Evolutionary conservation across 2,329 filamentous ascomycete genomes (phyloP), one percentile per base, ranked within the genome.

Genomic region (Paramyrothecium roridum): DNA sequence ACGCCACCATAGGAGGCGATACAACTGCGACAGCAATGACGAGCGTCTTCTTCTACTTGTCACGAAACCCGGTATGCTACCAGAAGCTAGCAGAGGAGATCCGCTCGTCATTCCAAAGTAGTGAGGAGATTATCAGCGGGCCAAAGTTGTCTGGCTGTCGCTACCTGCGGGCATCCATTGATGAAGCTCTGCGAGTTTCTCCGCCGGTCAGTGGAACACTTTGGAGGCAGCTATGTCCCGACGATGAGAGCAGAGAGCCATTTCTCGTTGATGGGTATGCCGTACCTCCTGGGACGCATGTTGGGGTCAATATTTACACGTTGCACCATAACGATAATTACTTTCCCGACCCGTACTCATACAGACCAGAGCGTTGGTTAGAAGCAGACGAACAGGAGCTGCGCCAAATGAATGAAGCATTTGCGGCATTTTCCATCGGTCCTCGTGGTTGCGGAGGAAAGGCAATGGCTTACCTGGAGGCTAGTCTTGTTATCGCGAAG

Each of bases 361-460:
- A 20, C 33, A 51, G 40, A 30, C 49, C 49, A 21, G 49, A 51
- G 30, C 49, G 49, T 16, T 51, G 49, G 49, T n/a, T 51, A 17
- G 49, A 40, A 17, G 16, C 49, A 7, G 16, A 37, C 13, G 49
- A 20, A 7, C n/a, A 51, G 13, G 22, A 13, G 4, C 16, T 16
- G 12, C 16, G n/a, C 20, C 16, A 21, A 11, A 51, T 51, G 49
- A 37, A 37, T 13, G 30, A 40, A 20, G 26, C 30, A 11, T 51
- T 37, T 20, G n/a, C 30, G 3, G 23, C 49, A 3, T 51, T 51
- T 30, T 51, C 49, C 1, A 13, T 21, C 21, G 49, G 49, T 20
- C n/a, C 30, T 19, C 26, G 49, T 12, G 16, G 33, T 21, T 51
- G 49, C 37, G 19, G 26, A 37, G 49, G 49, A 12, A 51, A 51